Evolutionary conservation across 2,329 filamentous ascomycete species (phyloP).

Genomic region (Verticillium longisporum): DNA sequence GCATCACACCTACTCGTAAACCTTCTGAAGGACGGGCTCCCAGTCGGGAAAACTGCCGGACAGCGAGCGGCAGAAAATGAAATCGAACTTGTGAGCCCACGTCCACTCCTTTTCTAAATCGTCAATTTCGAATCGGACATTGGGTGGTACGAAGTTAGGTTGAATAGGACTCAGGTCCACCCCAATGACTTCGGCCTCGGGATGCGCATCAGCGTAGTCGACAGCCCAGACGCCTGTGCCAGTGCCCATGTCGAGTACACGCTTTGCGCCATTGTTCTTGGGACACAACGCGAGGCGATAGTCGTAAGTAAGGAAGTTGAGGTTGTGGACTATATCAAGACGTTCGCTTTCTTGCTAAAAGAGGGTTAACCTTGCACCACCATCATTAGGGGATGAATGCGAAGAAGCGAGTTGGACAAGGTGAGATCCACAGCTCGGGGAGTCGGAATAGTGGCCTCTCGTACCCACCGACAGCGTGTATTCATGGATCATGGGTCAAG

Average conservation of each 20-base stretch:
- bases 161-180: slow-evolving; percentile 28
- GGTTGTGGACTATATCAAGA: slow-evolving; percentile 47
- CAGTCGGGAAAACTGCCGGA: slow-evolving; percentile 26
- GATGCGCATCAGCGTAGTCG: slow-evolving; percentile 29
- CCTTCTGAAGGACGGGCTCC: slow-evolving; percentile 27
- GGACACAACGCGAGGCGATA: slow-evolving; percentile 9
- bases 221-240: slow-evolving; percentile 40
- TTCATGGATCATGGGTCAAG: not conserved
- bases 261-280: slow-evolving; percentile 2
- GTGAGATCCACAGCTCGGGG: not conserved
- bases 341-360: slow-evolving; percentile 39
- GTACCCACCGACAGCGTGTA: not conserved
- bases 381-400: slow-evolving; percentile 17
- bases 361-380: slow-evolving; percentile 6
- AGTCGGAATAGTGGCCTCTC: not conserved
- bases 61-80: slow-evolving; percentile 27
- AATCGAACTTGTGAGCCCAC: slow-evolving; percentile 19
- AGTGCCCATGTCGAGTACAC: slow-evolving; percentile 26
- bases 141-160: slow-evolving; percentile 18
- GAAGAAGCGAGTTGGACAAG: slow-evolving; percentile 5
- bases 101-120: slow-evolving; percentile 18
- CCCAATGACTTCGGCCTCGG: slow-evolving; percentile 20
- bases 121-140: slow-evolving; percentile 18
- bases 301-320: slow-evolving; percentile 37
- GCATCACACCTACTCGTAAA: slow-evolving; percentile 18